Evolutionary conservation across 805 yeast species (phyloP), one percentile per base, ranked within the genome.

Genomic region (Metschnikowia kunwiensis): DNA sequence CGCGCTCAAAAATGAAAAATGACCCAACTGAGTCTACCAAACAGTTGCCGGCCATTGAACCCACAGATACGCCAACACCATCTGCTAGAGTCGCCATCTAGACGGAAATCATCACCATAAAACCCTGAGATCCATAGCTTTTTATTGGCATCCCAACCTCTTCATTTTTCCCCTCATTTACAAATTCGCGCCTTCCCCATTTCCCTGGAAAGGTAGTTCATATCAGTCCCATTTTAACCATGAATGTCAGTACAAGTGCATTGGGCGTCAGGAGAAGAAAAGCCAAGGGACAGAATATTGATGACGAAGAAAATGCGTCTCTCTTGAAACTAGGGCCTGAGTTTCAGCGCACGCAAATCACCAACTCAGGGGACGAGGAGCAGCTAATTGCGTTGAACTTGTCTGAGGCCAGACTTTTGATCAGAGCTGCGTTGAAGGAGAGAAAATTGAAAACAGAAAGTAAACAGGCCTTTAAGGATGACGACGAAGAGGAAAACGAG

Each of bases 281-380:
- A 46, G 70, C 74, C 18, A 71, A 61, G 43, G 59, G 68, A 9
- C 78, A 66, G 53, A 80, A 79, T 40, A 72, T 78, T 27, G 89
- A 81, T 40, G 95, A 86, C 46, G 97, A 89, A 54, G 97, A 91
- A 56, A 94, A 93, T 54, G 94, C 97, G 0, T 79, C 96, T 0
- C 74, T 76, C 34, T 72, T 93, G 50, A 82, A 84, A 54, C 74
- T 93, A 38, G 98, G 98, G 7, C 91, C 95, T 18, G 98, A 93
- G 64, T 93, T 93, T 56, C 89, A 82, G 51, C 62, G 83, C 34
- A 77, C 75, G 22, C 97, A 89, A 58, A 63, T 81, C 24, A 82
- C 86, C 45, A 89, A 89, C 58, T 80, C 80, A 34, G 96, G 96
- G 13, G 77, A 78, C 41, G 77, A 75, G 38, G 82, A 79, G 40